A percentile compares a stretch with the other conserved stretches of the same genome.
These are phyloP conservation scores for Isabelozyma pseudorhagii DNA, from an alignment of 805 yeast species.

Conservation along the genomic window DNA sequence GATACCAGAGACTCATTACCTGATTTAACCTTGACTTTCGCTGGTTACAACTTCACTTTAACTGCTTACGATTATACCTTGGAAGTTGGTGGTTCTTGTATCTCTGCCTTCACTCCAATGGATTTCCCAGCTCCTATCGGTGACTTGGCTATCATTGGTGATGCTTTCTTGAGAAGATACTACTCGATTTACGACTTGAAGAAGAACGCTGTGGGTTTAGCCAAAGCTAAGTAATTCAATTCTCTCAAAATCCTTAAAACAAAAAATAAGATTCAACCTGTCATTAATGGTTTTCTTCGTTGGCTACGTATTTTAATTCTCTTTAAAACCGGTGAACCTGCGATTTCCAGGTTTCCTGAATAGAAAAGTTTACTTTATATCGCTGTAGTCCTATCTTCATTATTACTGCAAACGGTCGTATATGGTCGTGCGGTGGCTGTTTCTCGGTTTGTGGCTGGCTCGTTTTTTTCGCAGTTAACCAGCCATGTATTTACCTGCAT, in stretches of 20 bases:
- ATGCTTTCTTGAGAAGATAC: constrained; percentile 92
- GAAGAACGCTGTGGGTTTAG: constrained; percentile 92
- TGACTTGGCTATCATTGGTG: constrained; percentile 94
- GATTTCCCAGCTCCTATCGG: constrained; percentile 97
- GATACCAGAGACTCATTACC: constrained; percentile 79
- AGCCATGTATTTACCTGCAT: background rate
- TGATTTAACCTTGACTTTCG: constrained; percentile 85
- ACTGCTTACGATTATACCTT: constrained; percentile 88
- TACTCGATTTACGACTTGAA: constrained; percentile 93
- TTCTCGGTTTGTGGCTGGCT: background rate
- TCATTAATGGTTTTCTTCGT: background rate
- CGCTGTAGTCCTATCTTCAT: background rate
- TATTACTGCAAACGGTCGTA: background rate
- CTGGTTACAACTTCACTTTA: constrained; percentile 89
- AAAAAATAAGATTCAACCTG: background rate
- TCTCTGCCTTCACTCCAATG: constrained; percentile 95
- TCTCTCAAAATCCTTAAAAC: background rate
- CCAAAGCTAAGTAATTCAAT: constrained; percentile 50
- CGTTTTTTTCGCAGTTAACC: background rate
- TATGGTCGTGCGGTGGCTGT: background rate
- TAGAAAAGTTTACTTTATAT: background rate
- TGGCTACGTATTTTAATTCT: too few relatives aligned
- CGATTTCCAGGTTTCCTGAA: background rate
- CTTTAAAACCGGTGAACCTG: background rate
- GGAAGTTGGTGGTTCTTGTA: constrained; percentile 93